phyloP scores from a whole-genome alignment of 768 basidiomycete genomes.

The Chalciporus chontae region DNA sequence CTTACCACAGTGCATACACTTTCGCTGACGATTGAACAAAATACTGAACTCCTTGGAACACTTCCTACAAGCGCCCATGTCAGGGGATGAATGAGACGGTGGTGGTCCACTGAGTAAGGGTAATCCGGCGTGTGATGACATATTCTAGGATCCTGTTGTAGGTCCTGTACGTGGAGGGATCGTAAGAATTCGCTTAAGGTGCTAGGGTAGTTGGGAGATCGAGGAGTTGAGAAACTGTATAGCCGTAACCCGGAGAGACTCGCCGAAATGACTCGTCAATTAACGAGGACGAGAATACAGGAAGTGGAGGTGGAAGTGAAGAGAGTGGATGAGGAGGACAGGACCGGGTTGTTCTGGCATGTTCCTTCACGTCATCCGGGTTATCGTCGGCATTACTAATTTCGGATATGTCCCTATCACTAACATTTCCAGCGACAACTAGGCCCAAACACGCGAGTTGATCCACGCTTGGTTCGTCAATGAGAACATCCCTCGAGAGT shows the following conservation, averaged over 20 bases:
- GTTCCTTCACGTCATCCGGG: constrained; percentile 6
- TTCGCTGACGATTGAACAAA: constrained; percentile 58
- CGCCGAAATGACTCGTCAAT: neutral
- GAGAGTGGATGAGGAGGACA: neutral
- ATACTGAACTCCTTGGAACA: constrained; percentile 73
- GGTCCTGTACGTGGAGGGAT: neutral
- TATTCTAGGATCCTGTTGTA: neutral
- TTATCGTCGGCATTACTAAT: constrained; percentile 13
- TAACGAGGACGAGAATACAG: neutral
- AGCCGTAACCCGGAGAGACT: neutral
- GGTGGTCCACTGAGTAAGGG: constrained; percentile 72
- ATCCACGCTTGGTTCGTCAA: too few relatives aligned
- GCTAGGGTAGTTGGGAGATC: neutral
- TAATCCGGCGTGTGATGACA: constrained; percentile 42
- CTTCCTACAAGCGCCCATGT: constrained; percentile 52
- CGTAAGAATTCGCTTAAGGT: neutral
- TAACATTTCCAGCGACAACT: too few relatives aligned
- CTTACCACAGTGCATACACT: constrained; percentile 76
- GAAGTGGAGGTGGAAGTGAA: neutral
- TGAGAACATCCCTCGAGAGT: too few relatives aligned
- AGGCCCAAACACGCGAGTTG: too few relatives aligned
- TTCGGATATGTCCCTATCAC: neutral
- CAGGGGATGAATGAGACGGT: constrained; percentile 31
- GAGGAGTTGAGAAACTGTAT: neutral
- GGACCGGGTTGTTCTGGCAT: constrained; percentile 7